These are phyloP conservation scores for Cyberlindnera amylophila DNA, from an alignment of 805 yeast species.

Conservation along the genomic window DNA sequence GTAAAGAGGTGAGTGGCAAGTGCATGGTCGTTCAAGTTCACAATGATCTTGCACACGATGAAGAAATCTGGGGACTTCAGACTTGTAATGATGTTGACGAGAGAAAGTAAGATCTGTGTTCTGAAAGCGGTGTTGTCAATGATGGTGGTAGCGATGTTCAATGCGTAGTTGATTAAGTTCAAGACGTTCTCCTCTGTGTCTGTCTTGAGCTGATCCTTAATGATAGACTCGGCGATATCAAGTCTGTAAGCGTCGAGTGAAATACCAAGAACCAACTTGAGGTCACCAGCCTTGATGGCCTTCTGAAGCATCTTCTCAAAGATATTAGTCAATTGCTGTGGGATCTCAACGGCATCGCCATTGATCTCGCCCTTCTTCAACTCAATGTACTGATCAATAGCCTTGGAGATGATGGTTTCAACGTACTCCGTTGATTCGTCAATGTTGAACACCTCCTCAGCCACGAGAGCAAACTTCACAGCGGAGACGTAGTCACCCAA, in stretches of 20 bases:
- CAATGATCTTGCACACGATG: slow-evolving; percentile 78
- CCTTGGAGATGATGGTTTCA: slow-evolving; percentile 90
- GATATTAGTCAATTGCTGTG: slow-evolving; percentile 59
- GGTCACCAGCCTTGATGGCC: slow-evolving; percentile 69
- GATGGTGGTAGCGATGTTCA: slow-evolving; percentile 68
- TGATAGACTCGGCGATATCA: slow-evolving; percentile 67
- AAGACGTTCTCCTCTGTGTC: slow-evolving; percentile 52
- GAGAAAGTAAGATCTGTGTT: slow-evolving; percentile 53
- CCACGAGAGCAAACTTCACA: slow-evolving; percentile 81
- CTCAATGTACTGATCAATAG: slow-evolving; percentile 77
- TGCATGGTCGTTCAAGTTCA: slow-evolving; percentile 74
- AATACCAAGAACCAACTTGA: slow-evolving; percentile 82
- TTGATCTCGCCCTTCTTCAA: slow-evolving; percentile 52
- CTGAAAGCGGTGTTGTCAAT: slow-evolving; percentile 65
- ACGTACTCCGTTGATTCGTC: slow-evolving; percentile 77
- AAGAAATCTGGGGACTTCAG: slow-evolving; percentile 74
- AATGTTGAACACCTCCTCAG: slow-evolving; percentile 76
- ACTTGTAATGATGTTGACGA: slow-evolving; percentile 57
- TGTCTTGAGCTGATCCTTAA: slow-evolving; percentile 36
- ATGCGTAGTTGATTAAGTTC: slow-evolving; percentile 64
- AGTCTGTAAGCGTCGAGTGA: slow-evolving; percentile 84
- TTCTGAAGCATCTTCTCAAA: slow-evolving; percentile 85
- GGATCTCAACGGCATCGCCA: slow-evolving; percentile 38
- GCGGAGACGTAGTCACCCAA: slow-evolving; percentile 91
- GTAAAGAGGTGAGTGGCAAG: slow-evolving; percentile 69